Evolutionary conservation across 106 monocot genomes (phyloP), one percentile per base, ranked within the genome.

Genomic region (Platanthera guangdongensis): DNA sequence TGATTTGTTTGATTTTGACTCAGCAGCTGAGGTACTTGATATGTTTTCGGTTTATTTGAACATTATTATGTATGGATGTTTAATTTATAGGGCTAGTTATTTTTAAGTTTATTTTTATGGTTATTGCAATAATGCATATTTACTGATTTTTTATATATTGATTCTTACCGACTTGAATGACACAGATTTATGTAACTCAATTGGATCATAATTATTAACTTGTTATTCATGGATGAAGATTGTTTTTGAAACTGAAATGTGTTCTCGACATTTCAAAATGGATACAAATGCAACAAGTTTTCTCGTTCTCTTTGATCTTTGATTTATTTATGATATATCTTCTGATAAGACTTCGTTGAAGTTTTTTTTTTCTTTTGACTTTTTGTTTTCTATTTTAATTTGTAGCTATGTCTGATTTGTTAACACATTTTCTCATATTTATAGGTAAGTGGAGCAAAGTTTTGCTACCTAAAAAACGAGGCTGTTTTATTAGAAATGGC

Each of bases 1-100:
- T 51, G 89, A 97, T 85, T 87, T 97, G 21, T 92, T 97, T 85
- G 94, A 97, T 86, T 97, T 97, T 86, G 97, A 97, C 84, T 88
- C 97, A 75, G 97, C 97, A 25, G 85, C 94, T 76, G 97, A 97
- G 91, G 97, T 97, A 89, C 54, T 79, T 60, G 6, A 21, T 60
- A 8, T 60, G 59, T 6, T 60, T 21, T n/a, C 7, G 21, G 6
- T 60, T 39, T 39, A 39, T 39, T 39, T 39, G 21, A 60, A 21
- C n/a, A 60, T 21, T 60, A 60, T 8, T 60, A 2, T 60, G 19
- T n/a, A 18, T 60, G 18, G 59, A 55, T 60, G 9, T 60, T 60
- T 60, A 60, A 60, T 60, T 19, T 60, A 11, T 60, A 21, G n/a
- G 59, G 8, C 7, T 19, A 21, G 6, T 19, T 60, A 7, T 60